Base-by-base conservation (phyloP, 192 early-diverging fungal species). In the Coemansia sp. region DNA sequence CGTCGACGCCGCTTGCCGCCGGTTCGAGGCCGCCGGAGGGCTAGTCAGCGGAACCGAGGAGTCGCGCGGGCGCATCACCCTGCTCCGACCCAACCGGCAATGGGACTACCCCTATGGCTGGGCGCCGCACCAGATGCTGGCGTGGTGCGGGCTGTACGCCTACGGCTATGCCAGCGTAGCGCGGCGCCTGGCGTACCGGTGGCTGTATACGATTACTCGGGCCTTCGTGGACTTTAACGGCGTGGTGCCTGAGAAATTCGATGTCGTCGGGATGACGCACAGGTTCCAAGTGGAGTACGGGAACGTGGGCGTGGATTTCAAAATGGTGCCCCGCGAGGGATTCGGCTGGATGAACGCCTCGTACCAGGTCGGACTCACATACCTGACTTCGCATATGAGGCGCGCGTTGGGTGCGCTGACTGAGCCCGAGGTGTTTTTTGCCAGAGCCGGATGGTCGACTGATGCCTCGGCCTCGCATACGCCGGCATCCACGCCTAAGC, bases 331-430 rank as follows among this genome's bases (percentile, higher is more conserved):
- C 0, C 87, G 93, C 6, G 97, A 98, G 84, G 97, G 97, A 14
- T 98, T 98, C 80, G 97, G 97, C 12, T 98, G 97, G 97, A 98
- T 98, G 97, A 98, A 98, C 68, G 92, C 95, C 7, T 90, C 88
- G 31, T 90, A 90, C 76, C 91, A 94, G 78, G 87, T 94, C 7
- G 95, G 95, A 17, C 74, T 95, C 36, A 86, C 81, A 2, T 93
- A 92, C 64, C 77, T 97, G 63, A 90, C 86, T 14, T 74, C 80
- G 17, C 85, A 87, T 51, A 86, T 92, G 87, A 75, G 89, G 17
- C 87, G 95, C 29, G 93, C 93, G 0, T 74, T 97, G 46, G 95
- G 94, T 19, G 82, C 84, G 36, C 85, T 92, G 67, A 90, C 90
- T 4, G 83, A 80, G 37, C 91, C 92, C 5, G 88, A 92, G 63